Percentiles rank a stretch among this genome's conserved stretches.
Conservation (phyloP, 257 asterid genomes). For the Petunia axillaris region DNA sequence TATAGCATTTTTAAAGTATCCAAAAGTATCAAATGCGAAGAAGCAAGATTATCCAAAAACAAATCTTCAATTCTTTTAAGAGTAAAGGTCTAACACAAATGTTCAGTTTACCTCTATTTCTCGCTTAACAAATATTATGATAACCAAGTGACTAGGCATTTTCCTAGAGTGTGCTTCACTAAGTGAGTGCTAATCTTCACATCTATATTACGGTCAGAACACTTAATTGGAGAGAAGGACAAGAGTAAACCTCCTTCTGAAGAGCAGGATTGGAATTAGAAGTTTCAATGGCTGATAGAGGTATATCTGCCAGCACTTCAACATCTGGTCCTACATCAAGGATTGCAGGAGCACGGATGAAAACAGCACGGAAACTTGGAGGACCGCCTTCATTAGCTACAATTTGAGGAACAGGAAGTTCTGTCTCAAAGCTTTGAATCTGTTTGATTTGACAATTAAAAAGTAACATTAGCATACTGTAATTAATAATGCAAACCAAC, state of each 20-base stretch:
- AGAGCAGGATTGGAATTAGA: conserved; percentile 35
- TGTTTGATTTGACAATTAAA: conserved; percentile 38
- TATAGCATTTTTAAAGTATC: neutral
- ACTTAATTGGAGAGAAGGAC: neutral
- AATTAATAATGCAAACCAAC: neutral
- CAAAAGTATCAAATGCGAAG: neutral
- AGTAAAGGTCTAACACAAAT: neutral
- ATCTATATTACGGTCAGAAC: neutral
- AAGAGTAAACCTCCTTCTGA: conserved; percentile 50
- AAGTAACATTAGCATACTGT: neutral
- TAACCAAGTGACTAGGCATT: neutral
- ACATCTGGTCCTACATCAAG: conserved; percentile 92
- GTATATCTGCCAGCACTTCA: conserved; percentile 76
- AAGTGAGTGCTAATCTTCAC: neutral
- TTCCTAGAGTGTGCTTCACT: neutral
- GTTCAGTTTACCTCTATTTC: neutral
- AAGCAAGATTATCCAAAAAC: neutral
- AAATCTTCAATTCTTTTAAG: neutral
- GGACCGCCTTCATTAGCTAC: conserved; percentile 93
- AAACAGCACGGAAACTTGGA: conserved; percentile 80
- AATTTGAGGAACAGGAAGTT: conserved; percentile 71
- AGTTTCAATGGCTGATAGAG: conserved; percentile 49
- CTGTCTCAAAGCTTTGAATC: conserved; percentile 97
- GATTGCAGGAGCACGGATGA: conserved; percentile 90
- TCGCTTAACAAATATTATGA: neutral